These are phyloP conservation scores for Oryza meyeriana DNA, from an alignment of 176 grass and related monocot genomes.

Conservation along the genomic window DNA sequence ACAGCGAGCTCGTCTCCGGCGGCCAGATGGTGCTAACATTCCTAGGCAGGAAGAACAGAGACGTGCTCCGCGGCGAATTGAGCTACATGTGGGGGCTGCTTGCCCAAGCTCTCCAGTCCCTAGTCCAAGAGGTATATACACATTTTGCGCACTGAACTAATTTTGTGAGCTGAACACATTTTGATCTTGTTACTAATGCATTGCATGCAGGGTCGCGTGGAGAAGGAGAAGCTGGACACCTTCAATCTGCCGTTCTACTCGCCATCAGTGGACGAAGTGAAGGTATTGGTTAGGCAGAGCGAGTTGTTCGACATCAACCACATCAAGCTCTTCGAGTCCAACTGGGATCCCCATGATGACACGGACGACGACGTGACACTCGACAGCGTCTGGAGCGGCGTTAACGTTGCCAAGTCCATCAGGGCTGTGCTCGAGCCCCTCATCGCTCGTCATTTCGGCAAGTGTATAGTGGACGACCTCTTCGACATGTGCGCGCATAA, in stretches of 20 bases:
- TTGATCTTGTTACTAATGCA: background rate
- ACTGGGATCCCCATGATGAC: conserved; percentile 46
- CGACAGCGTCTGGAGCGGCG: conserved; percentile 37
- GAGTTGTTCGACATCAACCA: conserved; percentile 46
- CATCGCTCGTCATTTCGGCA: conserved; percentile 38
- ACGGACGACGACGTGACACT: background rate
- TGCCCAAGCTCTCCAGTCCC: conserved; percentile 35
- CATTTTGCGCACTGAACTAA: background rate
- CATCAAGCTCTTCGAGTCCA: conserved; percentile 45
- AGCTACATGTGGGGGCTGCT: conserved; percentile 29
- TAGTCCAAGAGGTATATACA: conserved; percentile 33
- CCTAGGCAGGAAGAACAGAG: conserved; percentile 38
- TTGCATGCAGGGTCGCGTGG: conserved; percentile 39
- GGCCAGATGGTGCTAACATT: conserved; percentile 49
- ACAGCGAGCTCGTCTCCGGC: conserved; percentile 24
- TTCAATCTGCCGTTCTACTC: conserved; percentile 67
- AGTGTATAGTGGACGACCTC: conserved; percentile 41
- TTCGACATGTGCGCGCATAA: conserved; percentile 40
- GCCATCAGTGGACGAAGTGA: conserved; percentile 61
- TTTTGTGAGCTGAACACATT: background rate
- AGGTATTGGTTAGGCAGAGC: conserved; percentile 16
- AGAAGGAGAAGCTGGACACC: conserved; percentile 48
- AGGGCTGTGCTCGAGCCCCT: conserved; percentile 40
- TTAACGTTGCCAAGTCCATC: conserved; percentile 34
- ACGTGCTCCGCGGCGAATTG: conserved; percentile 17